Base-by-base conservation (phyloP, 768 basidiomycete genomes). In the Leccinum rimulosum region DNA sequence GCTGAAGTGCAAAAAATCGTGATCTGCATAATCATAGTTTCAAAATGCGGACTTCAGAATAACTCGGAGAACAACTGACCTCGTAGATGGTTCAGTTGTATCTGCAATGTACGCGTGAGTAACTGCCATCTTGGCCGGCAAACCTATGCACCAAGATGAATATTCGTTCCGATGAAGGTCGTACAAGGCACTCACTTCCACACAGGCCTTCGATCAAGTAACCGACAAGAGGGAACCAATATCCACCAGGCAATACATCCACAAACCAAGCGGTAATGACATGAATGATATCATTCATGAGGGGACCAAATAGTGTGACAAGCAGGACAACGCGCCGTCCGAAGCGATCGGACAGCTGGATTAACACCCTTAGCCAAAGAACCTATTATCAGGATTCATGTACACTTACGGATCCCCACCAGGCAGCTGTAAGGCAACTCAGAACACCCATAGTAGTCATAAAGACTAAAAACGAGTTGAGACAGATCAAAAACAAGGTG, bases 331-430 rank as follows among this genome's bases (percentile, higher is more conserved):
- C 75, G 0, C 80, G 85, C 47, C 94, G 84, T 11, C 94, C 94
- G 68, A 82, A 73, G 15, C 89, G 80, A 73, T 97, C 94, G 6
- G 90, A 91, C 48, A 88, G 79, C 85, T 92, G 43, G 27, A 33
- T 9, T 22, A 27, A 55, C n/a, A 40, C 3, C 11, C 6, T 63
- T 47, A 59, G 53, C 17, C 12, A 14, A 45, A 35, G 15, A 36
- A 9, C 4, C 27, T 38, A 25, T 22, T 38, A 25, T 22, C 17
- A 8, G 22, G 3, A 8, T n/a, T 43, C 48, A 22, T 31, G 59
- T 35, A 52, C 58, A 77, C 86, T 70, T 72, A 89, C 88, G 55
- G 87, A 80, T 56, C 89, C 88, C 94, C 94, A 96, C 83, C 86
- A 95, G 3, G 83, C 91, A 11, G 88, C 86, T 3, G 92, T 93